A percentile compares a stretch with the other conserved stretches of the same genome.
These are phyloP conservation scores for Pseudoturritis turrita DNA, from an alignment of 345 rosid species.

Conservation along the genomic window DNA sequence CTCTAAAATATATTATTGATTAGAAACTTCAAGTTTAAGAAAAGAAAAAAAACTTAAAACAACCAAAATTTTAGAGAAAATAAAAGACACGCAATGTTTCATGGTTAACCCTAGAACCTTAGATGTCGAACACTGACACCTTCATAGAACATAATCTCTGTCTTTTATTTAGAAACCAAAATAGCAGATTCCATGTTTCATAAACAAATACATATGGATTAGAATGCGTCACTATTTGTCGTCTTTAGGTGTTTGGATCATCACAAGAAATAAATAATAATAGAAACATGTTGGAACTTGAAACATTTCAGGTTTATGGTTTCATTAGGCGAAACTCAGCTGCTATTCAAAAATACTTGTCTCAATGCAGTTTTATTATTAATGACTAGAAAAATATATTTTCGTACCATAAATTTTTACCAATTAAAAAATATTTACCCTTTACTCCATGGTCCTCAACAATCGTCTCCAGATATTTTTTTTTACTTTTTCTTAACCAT, in stretches of 20 bases:
- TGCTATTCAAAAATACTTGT: neutral
- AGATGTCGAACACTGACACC: neutral
- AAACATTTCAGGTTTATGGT: constrained; percentile 9
- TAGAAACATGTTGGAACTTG: constrained; percentile 14
- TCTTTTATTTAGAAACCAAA: neutral
- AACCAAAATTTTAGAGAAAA: neutral
- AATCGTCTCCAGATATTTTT: neutral
- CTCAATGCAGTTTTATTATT: neutral
- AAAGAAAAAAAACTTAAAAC: neutral
- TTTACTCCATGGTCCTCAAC: neutral
- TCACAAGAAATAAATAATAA: neutral
- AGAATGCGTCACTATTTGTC: neutral
- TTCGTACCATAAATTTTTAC: neutral
- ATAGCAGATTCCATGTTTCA: neutral
- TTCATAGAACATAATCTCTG: neutral
- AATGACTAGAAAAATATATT: neutral
- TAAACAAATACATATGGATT: neutral
- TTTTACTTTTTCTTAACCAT: too few species aligned
- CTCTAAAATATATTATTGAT: neutral
- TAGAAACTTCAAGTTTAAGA: neutral
- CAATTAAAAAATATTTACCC: neutral
- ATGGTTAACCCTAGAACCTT: neutral
- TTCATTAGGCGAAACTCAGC: neutral
- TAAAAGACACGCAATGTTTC: neutral
- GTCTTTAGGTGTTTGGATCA: neutral